phyloP scores from a whole-genome alignment of 768 basidiomycete species.

The Lepiota brunneoincarnata region DNA sequence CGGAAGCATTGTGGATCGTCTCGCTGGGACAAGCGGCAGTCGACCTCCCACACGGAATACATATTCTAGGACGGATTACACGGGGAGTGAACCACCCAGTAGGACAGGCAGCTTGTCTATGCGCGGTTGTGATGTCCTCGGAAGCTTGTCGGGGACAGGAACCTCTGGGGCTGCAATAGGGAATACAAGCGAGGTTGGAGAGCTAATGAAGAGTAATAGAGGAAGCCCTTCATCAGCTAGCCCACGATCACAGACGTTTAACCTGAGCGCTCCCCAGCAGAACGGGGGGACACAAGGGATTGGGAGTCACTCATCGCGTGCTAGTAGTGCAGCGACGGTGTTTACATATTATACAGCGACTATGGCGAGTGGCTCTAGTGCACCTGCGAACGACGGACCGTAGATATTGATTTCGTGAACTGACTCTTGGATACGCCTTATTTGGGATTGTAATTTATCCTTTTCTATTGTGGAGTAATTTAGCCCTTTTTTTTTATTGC shows the following conservation, averaged over 20 bases:
- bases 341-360: constrained; percentile 15
- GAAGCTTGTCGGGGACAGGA: constrained; percentile 4
- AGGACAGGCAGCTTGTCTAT: constrained; percentile 11
- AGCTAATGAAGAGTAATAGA: constrained; percentile 16
- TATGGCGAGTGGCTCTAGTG: constrained; percentile 11
- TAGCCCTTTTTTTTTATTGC: not conserved
- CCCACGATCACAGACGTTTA: not conserved
- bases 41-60: constrained; percentile 40
- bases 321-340: constrained; percentile 5
- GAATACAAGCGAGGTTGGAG: constrained; percentile 17
- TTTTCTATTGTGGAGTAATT: not conserved
- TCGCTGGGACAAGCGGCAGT: constrained; percentile 20
- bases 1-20: constrained; percentile 12
- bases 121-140: constrained; percentile 10
- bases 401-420: not conserved
- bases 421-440: not conserved
- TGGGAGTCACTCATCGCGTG: constrained; percentile 9
- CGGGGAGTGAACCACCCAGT: constrained; percentile 12
- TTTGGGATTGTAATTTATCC: not conserved
- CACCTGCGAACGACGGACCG: not conserved
- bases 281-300: constrained; percentile 2
- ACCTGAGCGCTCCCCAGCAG: not conserved
- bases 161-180: not conserved
- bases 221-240: not conserved
- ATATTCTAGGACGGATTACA: constrained; percentile 22